A percentile compares a stretch with the other conserved stretches of the same genome.
phyloP scores from a whole-genome alignment of 202 grass and related monocot species.

The Alloteropsis angusta region DNA sequence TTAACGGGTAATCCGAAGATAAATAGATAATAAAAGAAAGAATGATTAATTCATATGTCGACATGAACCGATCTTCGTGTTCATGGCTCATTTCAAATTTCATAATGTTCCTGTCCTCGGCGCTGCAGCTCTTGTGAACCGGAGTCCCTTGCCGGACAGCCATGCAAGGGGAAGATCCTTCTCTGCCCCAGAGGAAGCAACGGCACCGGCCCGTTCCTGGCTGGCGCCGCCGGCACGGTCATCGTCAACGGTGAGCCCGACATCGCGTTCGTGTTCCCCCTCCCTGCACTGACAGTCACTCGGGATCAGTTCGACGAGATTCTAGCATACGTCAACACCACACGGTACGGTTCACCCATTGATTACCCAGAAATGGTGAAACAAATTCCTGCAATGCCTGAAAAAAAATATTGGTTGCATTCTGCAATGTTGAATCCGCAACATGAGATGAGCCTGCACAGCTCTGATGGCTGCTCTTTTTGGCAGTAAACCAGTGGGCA shows the following conservation, averaged over 20 bases:
- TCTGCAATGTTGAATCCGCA: background rate
- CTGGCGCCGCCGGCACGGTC: constrained; percentile 1
- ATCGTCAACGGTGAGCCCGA: background rate
- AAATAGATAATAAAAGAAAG: background rate
- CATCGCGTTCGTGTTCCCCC: background rate
- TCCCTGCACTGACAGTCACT: background rate
- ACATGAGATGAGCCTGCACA: background rate
- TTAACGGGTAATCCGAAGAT: background rate
- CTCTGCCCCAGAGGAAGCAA: background rate
- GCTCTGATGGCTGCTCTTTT: background rate
- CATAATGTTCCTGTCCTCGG: background rate
- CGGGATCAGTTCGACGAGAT: background rate
- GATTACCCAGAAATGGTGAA: background rate
- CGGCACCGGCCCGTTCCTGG: background rate
- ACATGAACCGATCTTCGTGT: background rate
- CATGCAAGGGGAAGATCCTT: constrained; percentile 17
- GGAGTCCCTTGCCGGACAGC: background rate
- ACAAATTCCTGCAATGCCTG: background rate
- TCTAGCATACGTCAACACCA: background rate
- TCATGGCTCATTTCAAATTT: background rate
- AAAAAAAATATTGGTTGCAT: too few relatives aligned
- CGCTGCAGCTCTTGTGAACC: background rate
- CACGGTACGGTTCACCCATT: background rate
- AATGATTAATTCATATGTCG: too few relatives aligned
- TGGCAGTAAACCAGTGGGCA: constrained; percentile 25